Base-by-base conservation (phyloP, 352 stramenopile genomes). In the Globisporangium nodosum region DNA sequence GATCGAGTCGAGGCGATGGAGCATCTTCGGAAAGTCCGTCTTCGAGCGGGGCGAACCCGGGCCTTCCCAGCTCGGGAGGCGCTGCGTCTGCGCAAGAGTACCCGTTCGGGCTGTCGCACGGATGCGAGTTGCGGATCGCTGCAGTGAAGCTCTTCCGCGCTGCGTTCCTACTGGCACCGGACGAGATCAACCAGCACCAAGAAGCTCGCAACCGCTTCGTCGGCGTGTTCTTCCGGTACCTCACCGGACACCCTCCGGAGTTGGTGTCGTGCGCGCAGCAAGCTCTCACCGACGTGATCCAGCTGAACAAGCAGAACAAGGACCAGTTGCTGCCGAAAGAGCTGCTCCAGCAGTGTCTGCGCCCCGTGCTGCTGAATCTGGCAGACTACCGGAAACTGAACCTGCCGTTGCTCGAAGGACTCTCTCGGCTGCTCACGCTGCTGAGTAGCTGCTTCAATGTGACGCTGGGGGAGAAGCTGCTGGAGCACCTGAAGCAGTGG, bases 371-470 rank as follows among this genome's bases (percentile, higher is more conserved):
- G 55, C 70, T 98, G 13, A 98, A 99, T 70, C 61, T 99, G 30
- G 82, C 94, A 45, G 96, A 99, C 62, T 97, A 98, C 61, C 90
- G 93, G 21, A 98, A 98, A 59, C 81, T 99, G n/a, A 98, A 97
- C 43, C 65, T 98, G 20, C 88, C 90, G n/a, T 65, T 99, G 9
- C 69, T 99, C 5, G 86, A 97, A 68, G 97, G 94, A 2, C 74
- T 99, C 7, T 90, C 88, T 16, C 80, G 92, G 31, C 71, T 99
- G 37, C 69, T 99, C 6, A 94, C 86, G 5, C 72, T 99, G 0
- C 73, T 99, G 1, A 97, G 90, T 57, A 97, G 85, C 46, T 99
- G 96, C 77, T 99, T 99, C 62, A 99, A 99, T 56, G 96, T 98
- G 39, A 98, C 94, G 13, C 74, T 99, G 0, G 97, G 96, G 6